These are phyloP conservation scores for Phaeosphaeriaceae sp. DNA, from an alignment of 2,329 filamentous ascomycete species.

Conservation along the genomic window DNA sequence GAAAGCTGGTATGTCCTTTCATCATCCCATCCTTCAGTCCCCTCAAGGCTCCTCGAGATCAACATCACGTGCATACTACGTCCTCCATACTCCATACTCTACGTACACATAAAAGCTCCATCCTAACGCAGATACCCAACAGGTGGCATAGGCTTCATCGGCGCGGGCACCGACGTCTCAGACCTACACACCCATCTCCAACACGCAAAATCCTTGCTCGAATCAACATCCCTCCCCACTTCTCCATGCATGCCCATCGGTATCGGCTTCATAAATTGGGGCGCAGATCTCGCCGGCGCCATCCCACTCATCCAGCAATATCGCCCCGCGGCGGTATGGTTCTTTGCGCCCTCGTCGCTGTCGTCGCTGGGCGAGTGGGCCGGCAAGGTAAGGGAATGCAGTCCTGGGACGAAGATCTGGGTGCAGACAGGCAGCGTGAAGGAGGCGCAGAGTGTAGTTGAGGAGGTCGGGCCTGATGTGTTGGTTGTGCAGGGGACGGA, in stretches of 20 bases:
- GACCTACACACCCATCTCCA: slow-evolving; percentile 41
- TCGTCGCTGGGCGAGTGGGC: slow-evolving; percentile 46
- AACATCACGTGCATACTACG: not conserved
- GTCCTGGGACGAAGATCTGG: slow-evolving; percentile 58
- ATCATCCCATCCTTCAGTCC: not conserved
- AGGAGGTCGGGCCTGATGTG: slow-evolving; percentile 60
- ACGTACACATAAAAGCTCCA: no score
- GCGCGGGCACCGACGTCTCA: slow-evolving; percentile 51
- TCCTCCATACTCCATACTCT: no score
- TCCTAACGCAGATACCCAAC: no score
- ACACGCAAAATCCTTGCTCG: slow-evolving; percentile 28
- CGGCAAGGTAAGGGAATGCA: slow-evolving; percentile 35
- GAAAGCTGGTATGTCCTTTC: slow-evolving; percentile 51
- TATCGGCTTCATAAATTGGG: slow-evolving; percentile 68
- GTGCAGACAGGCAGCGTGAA: slow-evolving; percentile 68
- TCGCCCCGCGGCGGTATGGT: slow-evolving; percentile 68
- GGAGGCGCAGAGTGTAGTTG: slow-evolving; percentile 57
- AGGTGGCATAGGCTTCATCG: slow-evolving; percentile 58
- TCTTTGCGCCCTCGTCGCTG: slow-evolving; percentile 61
- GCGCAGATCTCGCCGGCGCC: slow-evolving; percentile 52
- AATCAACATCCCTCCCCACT: not conserved
- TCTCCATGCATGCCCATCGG: slow-evolving; percentile 58
- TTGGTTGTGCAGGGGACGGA: slow-evolving; percentile 69
- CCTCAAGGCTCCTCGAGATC: not conserved
- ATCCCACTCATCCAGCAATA: slow-evolving; percentile 61